Evolutionary conservation across 805 yeast genomes (phyloP).

Genomic region (Saturnispora quitensis): DNA sequence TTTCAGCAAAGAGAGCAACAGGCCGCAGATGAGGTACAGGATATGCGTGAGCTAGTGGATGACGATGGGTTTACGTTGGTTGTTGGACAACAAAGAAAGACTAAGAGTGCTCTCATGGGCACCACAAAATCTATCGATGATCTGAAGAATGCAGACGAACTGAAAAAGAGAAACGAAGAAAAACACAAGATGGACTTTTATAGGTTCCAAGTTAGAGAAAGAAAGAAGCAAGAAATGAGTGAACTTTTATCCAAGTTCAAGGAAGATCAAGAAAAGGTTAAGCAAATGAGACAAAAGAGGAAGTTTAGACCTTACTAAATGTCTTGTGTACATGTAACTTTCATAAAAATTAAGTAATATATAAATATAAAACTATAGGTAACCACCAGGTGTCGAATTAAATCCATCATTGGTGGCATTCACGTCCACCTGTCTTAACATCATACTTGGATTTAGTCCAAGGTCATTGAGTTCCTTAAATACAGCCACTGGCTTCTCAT

Average conservation of each 20-base stretch:
- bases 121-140: conserved; percentile 28
- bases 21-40: conserved; percentile 44
- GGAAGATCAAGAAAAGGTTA: conserved; percentile 81
- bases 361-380: conserved; percentile 19
- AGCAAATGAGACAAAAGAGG: conserved; percentile 67
- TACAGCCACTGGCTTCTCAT: conserved; percentile 81
- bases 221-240: conserved; percentile 87
- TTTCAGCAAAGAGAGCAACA: conserved; percentile 66
- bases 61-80: conserved; percentile 93
- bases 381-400: conserved; percentile 34
- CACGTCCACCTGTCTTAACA: conserved; percentile 78
- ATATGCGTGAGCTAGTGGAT: conserved; percentile 59
- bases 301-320: conserved; percentile 74
- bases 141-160: conserved; percentile 26
- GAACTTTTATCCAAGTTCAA: conserved; percentile 76
- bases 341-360: not conserved
- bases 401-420: conserved; percentile 19
- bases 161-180: conserved; percentile 47
- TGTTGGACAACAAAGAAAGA: conserved; percentile 78
- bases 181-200: conserved; percentile 87
- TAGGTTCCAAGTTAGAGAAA: conserved; percentile 90
- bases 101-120: conserved; percentile 62
- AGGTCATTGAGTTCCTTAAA: conserved; percentile 78
- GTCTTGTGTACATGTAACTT: not conserved
- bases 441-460: conserved; percentile 84